Base-by-base conservation (phyloP, 1,284 basidiomycete genomes). In the Abortiporus biennis region DNA sequence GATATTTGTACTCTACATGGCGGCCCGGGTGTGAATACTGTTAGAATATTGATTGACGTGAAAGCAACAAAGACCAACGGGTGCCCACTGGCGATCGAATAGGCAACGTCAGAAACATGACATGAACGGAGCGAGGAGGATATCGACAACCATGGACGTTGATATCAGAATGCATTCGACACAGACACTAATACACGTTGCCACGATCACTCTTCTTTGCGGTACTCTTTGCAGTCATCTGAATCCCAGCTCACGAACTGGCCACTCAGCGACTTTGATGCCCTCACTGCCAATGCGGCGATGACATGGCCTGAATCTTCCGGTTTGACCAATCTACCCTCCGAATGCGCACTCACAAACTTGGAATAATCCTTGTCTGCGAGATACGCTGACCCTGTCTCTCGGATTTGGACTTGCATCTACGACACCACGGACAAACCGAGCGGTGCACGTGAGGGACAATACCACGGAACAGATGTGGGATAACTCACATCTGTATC, bases 231-330 rank as follows among this genome's bases (percentile, higher is more conserved):
- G 58, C 81, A 84, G 47, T 75, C 72, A 22, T 77, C 76, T 9
- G 71, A 68, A 51, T 85, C 71, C 81, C 85, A 87, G 52, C 67
- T 78, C 36, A 92, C 66, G 57, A 91, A 94, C 48, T 76, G 65
- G 13, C 92, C 92, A 38, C 75, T 85, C 39, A 88, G 56, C 3
- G 62, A 56, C 49, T 71, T 67, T 5, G 76, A 67, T 3, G 82
- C 84, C 21, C 59, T 58, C 24, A 89, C 52, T 2, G 80, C 69
- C 23, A 90, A 65, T 15, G 74, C 69, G 6, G 85, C 86, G 46
- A 92, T 78, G 31, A 90, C 86, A 57, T 85, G 74, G 0, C 83
- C 91, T 35, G 78, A 71, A 37, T 80, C 78, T 46, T 82, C 76
- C 3, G 87, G 80, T 37, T 74, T 78, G 31, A 86, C 72, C 23